Conservation (phyloP, 2,329 filamentous ascomycete species). For the Apiospora pterosperma region DNA sequence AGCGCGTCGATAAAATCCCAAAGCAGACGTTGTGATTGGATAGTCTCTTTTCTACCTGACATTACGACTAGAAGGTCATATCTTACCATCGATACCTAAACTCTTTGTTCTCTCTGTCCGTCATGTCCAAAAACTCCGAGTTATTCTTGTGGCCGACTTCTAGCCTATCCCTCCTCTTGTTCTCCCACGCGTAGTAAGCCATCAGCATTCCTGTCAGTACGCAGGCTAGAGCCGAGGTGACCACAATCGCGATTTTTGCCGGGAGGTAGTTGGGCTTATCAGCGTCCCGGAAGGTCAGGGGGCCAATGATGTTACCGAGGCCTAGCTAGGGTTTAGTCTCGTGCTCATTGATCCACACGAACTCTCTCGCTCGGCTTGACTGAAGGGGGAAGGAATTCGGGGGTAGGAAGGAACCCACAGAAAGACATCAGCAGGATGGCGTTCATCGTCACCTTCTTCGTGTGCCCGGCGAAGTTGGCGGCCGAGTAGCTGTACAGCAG, state of each 20-base stretch:
- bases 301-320: constrained; percentile 39
- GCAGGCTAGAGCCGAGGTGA: constrained; percentile 39
- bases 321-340: constrained; percentile 8
- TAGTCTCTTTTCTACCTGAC: not conserved
- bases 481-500: constrained; percentile 29
- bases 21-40: no score
- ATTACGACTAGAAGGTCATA: not conserved
- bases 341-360: no score
- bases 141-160: constrained; percentile 18
- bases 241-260: constrained; percentile 38
- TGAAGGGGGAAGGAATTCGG: not conserved
- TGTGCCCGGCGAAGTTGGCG: constrained; percentile 44
- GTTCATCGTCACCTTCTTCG: constrained; percentile 50
- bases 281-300: constrained; percentile 32
- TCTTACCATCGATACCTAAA: constrained; percentile 13
- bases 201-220: constrained; percentile 41
- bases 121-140: constrained; percentile 27
- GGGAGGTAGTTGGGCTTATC: constrained; percentile 35
- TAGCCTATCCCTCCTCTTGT: constrained; percentile 30
- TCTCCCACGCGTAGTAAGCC: constrained; percentile 48
- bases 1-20: no score
- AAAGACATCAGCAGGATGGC: constrained; percentile 40
- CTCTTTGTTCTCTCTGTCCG: constrained; percentile 27
- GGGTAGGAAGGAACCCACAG: constrained; percentile 13
- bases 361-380: no score